Conservation (phyloP, 1,139 yeast species). For the Blastobotrys apis region DNA sequence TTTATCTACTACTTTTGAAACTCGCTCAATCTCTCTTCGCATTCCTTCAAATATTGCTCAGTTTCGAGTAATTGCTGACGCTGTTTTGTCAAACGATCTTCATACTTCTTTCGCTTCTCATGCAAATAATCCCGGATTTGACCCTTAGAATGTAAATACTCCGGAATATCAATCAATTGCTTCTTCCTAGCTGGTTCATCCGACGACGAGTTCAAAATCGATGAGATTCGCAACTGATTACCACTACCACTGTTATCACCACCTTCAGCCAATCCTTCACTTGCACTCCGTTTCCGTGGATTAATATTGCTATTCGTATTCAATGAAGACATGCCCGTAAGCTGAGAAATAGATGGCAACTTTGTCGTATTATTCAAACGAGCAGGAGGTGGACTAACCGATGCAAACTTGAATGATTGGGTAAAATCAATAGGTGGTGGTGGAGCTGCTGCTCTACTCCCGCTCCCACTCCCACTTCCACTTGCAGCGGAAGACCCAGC, state of each 20-base stretch:
- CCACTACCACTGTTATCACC: background rate
- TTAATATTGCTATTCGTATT: background rate
- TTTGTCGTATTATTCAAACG: conserved; percentile 5
- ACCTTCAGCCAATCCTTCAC: conserved; percentile 5
- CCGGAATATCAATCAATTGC: conserved; percentile 25
- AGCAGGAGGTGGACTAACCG: conserved; percentile 9
- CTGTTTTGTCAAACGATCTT: conserved; percentile 31
- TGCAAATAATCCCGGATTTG: conserved; percentile 32
- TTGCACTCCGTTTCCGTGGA: conserved; percentile 7
- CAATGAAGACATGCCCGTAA: conserved; percentile 7
- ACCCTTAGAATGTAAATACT: conserved; percentile 26
- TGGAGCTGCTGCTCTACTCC: conserved; percentile 6
- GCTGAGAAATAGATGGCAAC: conserved; percentile 16
- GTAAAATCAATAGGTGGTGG: conserved; percentile 36
- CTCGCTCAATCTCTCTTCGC: conserved; percentile 20
- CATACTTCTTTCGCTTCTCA: conserved; percentile 32
- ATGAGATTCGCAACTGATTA: conserved; percentile 17
- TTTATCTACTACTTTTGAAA: too few relatives aligned
- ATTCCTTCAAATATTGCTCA: conserved; percentile 26
- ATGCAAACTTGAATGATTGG: conserved; percentile 26
- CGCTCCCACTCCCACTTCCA: background rate
- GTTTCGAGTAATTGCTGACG: conserved; percentile 27
- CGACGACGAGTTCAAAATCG: conserved; percentile 21
- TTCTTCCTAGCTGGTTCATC: conserved; percentile 11
- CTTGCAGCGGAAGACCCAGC: too few relatives aligned